Evolutionary conservation across 768 basidiomycete genomes (phyloP), one percentile per base, ranked within the genome.

Genomic region (Termitomyces sp.): DNA sequence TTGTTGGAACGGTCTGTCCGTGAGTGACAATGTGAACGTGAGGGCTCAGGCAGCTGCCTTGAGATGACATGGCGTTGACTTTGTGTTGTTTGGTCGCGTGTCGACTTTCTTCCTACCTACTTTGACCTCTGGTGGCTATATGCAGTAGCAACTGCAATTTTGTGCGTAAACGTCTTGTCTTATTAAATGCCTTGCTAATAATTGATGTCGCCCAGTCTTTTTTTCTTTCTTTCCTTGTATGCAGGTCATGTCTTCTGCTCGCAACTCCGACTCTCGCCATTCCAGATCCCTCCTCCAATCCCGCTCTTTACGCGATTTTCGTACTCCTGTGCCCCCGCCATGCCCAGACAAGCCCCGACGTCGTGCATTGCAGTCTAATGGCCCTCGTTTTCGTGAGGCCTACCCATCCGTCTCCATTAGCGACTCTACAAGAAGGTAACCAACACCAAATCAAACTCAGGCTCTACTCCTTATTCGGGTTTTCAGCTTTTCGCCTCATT

Each of bases 221-320:
- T 48, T 38, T 43, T 48, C 36, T 52, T 54, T 18, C 40, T 46
- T 53, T 51, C 35, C 58, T 53, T 10, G 22, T 58, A 57, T 59
- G 54, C 60, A 59, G 58, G 58, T 49, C 56, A 62, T 64, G 63
- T 48, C 60, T 62, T 54, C 63, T 46, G 45, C 55, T 54, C 55
- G 57, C 13, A 35, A 26, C 38, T 32, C 55, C 20, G 60, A 59
- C n/a, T 38, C 55, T 53, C 55, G 55, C 40, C 50, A 59, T 40
- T 52, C 38, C 26, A 40, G 41, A 36, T 41, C 61, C 54, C 59
- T 61, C 54, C 51, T 57, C 10, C 53, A 61, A 32, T 59, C 61
- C 35, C 60, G 57, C 41, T 64, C 60, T 51, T 43, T 64, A 24
- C 57, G 56, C 46, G 65, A 66, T 55, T 58, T 65, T 38, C 55